Evolutionary conservation across 352 stramenopile species (phyloP).

Genomic region (Globisporangium cystogenes): DNA sequence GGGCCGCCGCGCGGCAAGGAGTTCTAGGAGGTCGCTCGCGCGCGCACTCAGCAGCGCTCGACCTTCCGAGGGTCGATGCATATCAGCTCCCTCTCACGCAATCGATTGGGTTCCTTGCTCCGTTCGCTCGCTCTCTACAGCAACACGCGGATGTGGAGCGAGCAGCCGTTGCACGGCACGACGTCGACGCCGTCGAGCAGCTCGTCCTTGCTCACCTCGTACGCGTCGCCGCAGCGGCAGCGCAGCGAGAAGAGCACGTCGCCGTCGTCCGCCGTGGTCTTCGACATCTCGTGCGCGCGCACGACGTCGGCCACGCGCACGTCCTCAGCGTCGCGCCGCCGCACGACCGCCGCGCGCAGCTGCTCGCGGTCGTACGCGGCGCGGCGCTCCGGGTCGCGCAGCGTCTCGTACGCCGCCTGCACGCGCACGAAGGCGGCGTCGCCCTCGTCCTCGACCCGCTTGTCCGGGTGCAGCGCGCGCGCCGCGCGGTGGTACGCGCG

Average conservation of each 20-base stretch:
- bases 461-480: constrained; percentile 60
- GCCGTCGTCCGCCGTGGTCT: constrained; percentile 25
- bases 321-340: constrained; percentile 33
- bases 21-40: constrained; percentile 49
- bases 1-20: constrained; percentile 79
- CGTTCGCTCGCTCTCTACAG: constrained; percentile 5
- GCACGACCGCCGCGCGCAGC: constrained; percentile 24
- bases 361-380: constrained; percentile 50
- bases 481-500: constrained; percentile 66
- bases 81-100: not conserved
- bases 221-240: constrained; percentile 71
- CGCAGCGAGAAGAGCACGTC: constrained; percentile 51
- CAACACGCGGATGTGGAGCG: constrained; percentile 69
- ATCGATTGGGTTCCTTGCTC: not conserved
- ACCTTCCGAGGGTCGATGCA: no score
- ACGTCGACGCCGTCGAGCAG: constrained; percentile 59
- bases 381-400: constrained; percentile 35
- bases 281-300: constrained; percentile 31
- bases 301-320: constrained; percentile 69
- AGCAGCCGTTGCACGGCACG: constrained; percentile 76
- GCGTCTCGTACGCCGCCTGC: constrained; percentile 66
- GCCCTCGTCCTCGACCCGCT: constrained; percentile 19
- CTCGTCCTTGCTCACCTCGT: constrained; percentile 61
- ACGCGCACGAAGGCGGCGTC: constrained; percentile 44
- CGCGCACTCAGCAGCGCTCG: no score